phyloP scores from a whole-genome alignment of 169 alveolate species.

The Eimeria acervulina region DNA sequence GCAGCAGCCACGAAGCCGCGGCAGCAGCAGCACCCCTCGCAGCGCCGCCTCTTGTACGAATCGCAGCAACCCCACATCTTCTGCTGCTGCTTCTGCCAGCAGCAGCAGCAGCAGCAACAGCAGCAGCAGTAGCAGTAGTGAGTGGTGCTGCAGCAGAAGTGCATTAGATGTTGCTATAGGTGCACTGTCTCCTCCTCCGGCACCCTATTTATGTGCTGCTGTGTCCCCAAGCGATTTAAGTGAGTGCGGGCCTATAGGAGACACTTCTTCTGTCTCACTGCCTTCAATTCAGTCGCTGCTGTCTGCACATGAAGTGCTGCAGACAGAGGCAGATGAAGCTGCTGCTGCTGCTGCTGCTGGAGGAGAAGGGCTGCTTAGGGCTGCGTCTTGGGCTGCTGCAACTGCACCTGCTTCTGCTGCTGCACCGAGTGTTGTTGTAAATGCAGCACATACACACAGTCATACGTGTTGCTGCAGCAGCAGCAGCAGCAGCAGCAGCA shows the following conservation, averaged over 20 bases:
- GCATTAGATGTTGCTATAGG: not conserved
- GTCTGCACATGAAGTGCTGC: not conserved
- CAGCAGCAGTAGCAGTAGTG: not conserved
- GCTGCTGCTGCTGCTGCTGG: too few relatives aligned
- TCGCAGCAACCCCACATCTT: not conserved
- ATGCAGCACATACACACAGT: too few relatives aligned
- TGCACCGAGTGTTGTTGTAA: too few relatives aligned
- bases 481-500: too few relatives aligned
- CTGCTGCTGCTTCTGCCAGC: not conserved
- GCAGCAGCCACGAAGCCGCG: not conserved
- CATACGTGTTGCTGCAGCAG: too few relatives aligned
- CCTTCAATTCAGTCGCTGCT: not conserved
- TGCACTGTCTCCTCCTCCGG: slow-evolving; percentile 5
- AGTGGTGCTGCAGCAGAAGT: not conserved
- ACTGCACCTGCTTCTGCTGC: too few relatives aligned
- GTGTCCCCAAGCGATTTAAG: not conserved
- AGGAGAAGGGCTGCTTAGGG: too few relatives aligned
- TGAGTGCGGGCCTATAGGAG: not conserved
- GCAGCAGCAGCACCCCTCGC: not conserved
- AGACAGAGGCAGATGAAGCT: too few relatives aligned
- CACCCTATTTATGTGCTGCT: slow-evolving; percentile 18
- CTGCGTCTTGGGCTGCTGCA: too few relatives aligned
- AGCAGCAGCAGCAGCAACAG: not conserved
- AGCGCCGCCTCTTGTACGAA: not conserved
- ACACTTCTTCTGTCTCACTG: not conserved